Evolutionary conservation across 768 basidiomycete genomes (phyloP), one percentile per base, ranked within the genome.

Genomic region (Coprinellus micaceus): DNA sequence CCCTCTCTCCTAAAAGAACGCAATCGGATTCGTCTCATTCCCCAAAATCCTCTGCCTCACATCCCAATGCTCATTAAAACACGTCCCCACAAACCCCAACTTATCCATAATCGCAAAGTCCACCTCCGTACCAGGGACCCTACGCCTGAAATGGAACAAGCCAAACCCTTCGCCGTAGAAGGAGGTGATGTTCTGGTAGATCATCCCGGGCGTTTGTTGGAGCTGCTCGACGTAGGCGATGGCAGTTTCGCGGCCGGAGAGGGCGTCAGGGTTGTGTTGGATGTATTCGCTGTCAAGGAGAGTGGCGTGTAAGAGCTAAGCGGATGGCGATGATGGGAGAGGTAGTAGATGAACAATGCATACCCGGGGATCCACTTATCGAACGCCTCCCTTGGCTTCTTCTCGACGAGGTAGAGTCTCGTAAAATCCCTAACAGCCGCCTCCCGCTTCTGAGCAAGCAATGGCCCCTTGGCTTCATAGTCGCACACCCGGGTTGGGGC

Each of bases 41-140:
- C 56, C 56, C 19, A 13, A 45, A 52, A 57, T 57, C 33, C 56
- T 52, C 33, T 57, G 41, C 30, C 51, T 30, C 1, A 57, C 56
- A 39, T 57, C 56, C 56, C 56, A 57, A 28, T 57, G 56, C 56
- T 57, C 56, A 25, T 45, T 40, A 37, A 57, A 51, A 49, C 56
- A 57, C 41, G 56, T 57, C 19, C 56, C 56, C 28, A 52, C 21
- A 29, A 57, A 57, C 30, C 51, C n/a, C 21, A 57, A 22, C 30
- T 39, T 26, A 24, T 53, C 53, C 53, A 46, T 54, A n/a, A 54
- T 36, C 41, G 53, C 53, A 10, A 43, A 28, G 46, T 46, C 44
- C 26, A 46, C 24, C 9, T 44, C 41, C 5, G 28, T 22, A 10
- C 22, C 21, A 13, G 26, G 19, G 12, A 41, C 25, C 52, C 39